These are phyloP conservation scores for Lactuca saligna DNA, from an alignment of 129 eudicot species.

Conservation along the genomic window DNA sequence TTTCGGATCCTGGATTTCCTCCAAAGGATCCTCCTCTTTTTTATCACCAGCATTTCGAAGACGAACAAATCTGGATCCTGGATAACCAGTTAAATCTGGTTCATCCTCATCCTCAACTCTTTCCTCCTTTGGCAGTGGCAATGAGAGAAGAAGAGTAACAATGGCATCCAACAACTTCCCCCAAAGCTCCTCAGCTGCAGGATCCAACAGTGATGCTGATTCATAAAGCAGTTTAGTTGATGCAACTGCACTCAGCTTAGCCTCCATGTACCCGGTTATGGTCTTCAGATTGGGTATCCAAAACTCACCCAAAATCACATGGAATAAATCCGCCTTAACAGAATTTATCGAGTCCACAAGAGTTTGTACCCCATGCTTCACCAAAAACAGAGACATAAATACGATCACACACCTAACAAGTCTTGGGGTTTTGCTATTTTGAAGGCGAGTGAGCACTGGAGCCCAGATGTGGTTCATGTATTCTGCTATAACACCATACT, in stretches of 20 bases:
- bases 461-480: constrained; percentile 69
- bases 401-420: constrained; percentile 62
- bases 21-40: constrained; percentile 67
- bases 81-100: too few relatives aligned
- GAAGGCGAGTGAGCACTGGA: constrained; percentile 60
- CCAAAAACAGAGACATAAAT: constrained; percentile 85
- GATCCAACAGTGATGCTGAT: constrained; percentile 51
- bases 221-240: constrained; percentile 82
- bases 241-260: constrained; percentile 80
- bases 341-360: constrained; percentile 67
- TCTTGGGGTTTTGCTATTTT: constrained; percentile 52
- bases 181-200: constrained; percentile 59
- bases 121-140: constrained; percentile 77
- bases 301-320: constrained; percentile 56
- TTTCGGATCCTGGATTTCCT: constrained; percentile 84
- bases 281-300: constrained; percentile 88
- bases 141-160: constrained; percentile 49
- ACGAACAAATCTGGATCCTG: too few relatives aligned
- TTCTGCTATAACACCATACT: constrained; percentile 64
- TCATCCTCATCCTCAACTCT: constrained; percentile 94
- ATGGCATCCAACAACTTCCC: constrained; percentile 80
- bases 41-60: constrained; percentile 79
- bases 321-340: constrained; percentile 59
- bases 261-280: constrained; percentile 66
- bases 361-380: constrained; percentile 66